These are phyloP conservation scores for Alloteropsis semialata DNA, from an alignment of 176 grass and related monocot genomes.

Conservation along the genomic window DNA sequence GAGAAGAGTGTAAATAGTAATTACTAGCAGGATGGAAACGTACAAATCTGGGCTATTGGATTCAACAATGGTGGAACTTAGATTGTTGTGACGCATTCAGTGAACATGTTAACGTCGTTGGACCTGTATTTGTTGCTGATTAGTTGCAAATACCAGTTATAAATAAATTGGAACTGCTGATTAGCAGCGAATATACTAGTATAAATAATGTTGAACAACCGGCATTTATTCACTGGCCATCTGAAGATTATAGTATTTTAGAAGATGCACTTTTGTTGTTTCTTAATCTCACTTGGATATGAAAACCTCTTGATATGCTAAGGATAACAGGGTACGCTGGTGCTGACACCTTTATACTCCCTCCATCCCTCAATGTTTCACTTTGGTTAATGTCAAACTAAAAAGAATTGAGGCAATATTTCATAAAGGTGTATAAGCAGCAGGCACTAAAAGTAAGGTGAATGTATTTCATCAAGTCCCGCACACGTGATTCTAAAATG, in stretches of 20 bases:
- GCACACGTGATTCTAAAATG: not conserved
- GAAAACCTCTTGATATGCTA: too few species aligned
- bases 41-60: not conserved
- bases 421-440: not conserved
- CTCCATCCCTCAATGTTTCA: too few species aligned
- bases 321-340: too few species aligned
- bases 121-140: not conserved
- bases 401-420: too few species aligned
- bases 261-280: not conserved
- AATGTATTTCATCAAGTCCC: not conserved
- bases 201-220: slow-evolving; percentile 5
- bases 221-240: not conserved
- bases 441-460: not conserved
- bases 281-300: slow-evolving; percentile 1
- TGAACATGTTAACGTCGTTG: not conserved
- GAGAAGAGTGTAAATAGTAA: too few species aligned
- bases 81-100: not conserved
- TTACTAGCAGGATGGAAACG: not conserved
- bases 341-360: not conserved
- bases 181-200: not conserved
- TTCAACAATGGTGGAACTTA: not conserved
- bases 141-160: not conserved
- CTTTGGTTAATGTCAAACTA: too few species aligned
- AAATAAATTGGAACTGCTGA: slow-evolving; percentile 9
- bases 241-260: not conserved